phyloP scores from a whole-genome alignment of 306 rosid species.

The Cercis canadensis region DNA sequence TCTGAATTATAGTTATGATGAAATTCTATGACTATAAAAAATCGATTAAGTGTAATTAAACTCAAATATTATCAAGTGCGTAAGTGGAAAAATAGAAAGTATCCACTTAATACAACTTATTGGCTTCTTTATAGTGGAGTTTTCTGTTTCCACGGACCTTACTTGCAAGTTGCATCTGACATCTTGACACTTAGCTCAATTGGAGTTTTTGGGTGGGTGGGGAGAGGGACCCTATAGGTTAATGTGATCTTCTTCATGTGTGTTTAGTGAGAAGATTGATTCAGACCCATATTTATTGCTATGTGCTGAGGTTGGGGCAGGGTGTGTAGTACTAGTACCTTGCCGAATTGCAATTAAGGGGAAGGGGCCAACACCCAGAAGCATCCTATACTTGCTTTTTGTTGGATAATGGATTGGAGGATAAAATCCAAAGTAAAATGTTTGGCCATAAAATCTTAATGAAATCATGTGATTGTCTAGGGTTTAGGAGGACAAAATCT shows the following conservation, averaged over 20 bases:
- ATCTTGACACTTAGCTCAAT: neutral
- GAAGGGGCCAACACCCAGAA: constrained; percentile 26
- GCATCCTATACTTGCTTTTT: constrained; percentile 22
- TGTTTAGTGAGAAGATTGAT: constrained; percentile 2
- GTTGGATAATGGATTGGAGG: neutral
- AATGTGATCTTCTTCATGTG: neutral
- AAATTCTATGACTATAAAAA: too few relatives aligned
- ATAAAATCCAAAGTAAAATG: neutral
- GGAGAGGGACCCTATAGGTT: neutral
- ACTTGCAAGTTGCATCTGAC: neutral
- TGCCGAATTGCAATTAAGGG: constrained; percentile 29
- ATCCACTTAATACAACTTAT: too few relatives aligned
- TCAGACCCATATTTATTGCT: constrained; percentile 19
- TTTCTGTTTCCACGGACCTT: too few relatives aligned
- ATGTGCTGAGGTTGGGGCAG: neutral
- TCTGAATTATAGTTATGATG: too few relatives aligned
- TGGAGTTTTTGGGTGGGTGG: neutral
- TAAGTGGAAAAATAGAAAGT: too few relatives aligned
- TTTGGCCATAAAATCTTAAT: neutral
- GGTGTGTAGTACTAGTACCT: neutral
- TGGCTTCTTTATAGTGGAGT: neutral
- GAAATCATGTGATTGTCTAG: neutral
- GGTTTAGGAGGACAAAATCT: neutral
- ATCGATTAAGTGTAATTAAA: too few relatives aligned
- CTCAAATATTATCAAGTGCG: too few relatives aligned